Evolutionary conservation across 345 rosid genomes (phyloP), one percentile per base, ranked within the genome.

Genomic region (Carallia brachiata): DNA sequence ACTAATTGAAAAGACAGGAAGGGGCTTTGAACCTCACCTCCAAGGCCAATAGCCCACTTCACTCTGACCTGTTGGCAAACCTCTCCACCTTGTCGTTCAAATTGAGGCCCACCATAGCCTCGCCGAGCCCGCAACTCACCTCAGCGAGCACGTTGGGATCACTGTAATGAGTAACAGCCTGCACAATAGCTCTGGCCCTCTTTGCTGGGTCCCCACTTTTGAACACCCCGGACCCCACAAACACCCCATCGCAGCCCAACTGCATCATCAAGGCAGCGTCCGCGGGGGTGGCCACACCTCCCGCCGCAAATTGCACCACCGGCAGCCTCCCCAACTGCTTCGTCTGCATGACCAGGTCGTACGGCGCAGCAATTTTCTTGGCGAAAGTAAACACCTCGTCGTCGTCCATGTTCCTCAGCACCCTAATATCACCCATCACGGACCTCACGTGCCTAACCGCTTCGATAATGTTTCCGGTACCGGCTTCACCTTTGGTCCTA

Each of bases 401-500:
- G 16, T 89, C 95, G 37, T 87, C 97, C 93, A 89, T 91, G 75
- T 75, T 86, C 66, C 82, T 70, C 61, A 91, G 62, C 7, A 75
- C 72, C 69, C 93, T 70, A 36, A 91, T 85, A 50, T 84, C 89
- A 0, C 93, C 94, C 87, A 86, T 86, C 74, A 91, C 96, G 31
- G 88, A 84, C 73, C 97, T 78, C 64, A 91, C 89, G 59, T 91
- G 95, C 78, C 93, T 84, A 10, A 91, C 96, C 18, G 97, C 95
- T 72, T 91, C 93, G 7, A 91, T 74, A 0, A 91, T 69, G 70
- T 91, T 91, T 6, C 97, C 97, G 0, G 91, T 89, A 4, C 97
- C 97, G 0, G 95, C 97, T 70, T 91, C 96, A 0, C 96, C 97
- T 66, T 91, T 89, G 17, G 97, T 91, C 18, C 97, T 73, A 36